phyloP scores from a whole-genome alignment of 805 yeast species.

The Candida stauntonica region DNA sequence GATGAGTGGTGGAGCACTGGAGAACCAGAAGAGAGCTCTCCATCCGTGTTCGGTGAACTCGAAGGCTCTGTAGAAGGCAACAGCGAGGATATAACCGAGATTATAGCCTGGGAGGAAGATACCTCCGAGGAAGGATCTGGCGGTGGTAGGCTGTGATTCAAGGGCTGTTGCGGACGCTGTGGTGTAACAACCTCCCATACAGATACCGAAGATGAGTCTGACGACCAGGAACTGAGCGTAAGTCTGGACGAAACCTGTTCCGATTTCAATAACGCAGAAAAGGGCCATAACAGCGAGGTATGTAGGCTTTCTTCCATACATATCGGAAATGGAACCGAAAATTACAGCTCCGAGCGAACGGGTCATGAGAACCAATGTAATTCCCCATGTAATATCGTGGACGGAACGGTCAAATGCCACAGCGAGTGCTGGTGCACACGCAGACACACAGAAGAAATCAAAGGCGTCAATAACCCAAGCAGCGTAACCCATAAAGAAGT shows the following conservation, averaged over 20 bases:
- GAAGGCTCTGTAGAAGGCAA: slow-evolving; percentile 61
- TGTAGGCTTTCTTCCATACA: slow-evolving; percentile 66
- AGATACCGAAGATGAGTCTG: slow-evolving; percentile 61
- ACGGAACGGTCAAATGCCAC: slow-evolving; percentile 39
- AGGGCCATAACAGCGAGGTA: slow-evolving; percentile 47
- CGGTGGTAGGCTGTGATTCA: slow-evolving; percentile 55
- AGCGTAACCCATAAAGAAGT: slow-evolving; percentile 52
- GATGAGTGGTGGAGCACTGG: slow-evolving; percentile 60
- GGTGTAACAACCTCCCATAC: slow-evolving; percentile 72
- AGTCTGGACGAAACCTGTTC: slow-evolving; percentile 61
- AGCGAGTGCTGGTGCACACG: slow-evolving; percentile 50
- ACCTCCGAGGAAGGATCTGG: slow-evolving; percentile 63
- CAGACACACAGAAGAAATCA: slow-evolving; percentile 62
- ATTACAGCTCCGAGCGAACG: slow-evolving; percentile 63
- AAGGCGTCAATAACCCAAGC: slow-evolving; percentile 75
- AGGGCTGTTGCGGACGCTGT: slow-evolving; percentile 62
- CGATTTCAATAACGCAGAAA: slow-evolving; percentile 55
- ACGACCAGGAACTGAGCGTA: slow-evolving; percentile 55
- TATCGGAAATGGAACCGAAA: slow-evolving; percentile 60
- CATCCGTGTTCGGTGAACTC: slow-evolving; percentile 50
- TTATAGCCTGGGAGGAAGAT: slow-evolving; percentile 55
- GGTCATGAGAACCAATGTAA: slow-evolving; percentile 66
- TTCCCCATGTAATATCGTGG: slow-evolving; percentile 63
- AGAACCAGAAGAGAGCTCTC: slow-evolving; percentile 73
- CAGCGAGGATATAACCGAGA: slow-evolving; percentile 62